phyloP scores from a whole-genome alignment of 495 filamentous ascomycete genomes.

The Penicillium atrosanguineum region DNA sequence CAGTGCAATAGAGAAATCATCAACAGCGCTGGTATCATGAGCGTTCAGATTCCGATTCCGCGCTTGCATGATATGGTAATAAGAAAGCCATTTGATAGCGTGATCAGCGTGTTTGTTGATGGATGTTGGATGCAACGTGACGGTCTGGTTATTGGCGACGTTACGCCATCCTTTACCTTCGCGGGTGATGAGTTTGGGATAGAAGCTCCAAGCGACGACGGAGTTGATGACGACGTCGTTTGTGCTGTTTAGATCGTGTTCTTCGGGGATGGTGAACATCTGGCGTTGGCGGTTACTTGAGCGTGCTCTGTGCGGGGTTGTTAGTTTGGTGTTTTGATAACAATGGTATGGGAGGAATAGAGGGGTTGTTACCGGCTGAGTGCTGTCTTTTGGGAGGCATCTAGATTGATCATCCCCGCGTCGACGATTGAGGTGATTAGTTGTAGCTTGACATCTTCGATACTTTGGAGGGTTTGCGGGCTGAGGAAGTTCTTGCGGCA shows the following conservation, averaged over 20 bases:
- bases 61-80: conserved; percentile 95
- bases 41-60: conserved; percentile 78
- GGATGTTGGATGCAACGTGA: conserved; percentile 78
- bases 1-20: conserved; percentile 77
- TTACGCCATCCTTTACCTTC: conserved; percentile 92
- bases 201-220: conserved; percentile 88
- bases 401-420: conserved; percentile 73
- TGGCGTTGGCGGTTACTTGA: conserved; percentile 59
- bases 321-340: conserved; percentile 15
- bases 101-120: conserved; percentile 72
- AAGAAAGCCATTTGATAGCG: conserved; percentile 74
- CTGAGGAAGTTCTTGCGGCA: conserved; percentile 91
- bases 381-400: conserved; percentile 60
- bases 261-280: conserved; percentile 76
- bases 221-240: conserved; percentile 76
- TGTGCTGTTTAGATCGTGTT: conserved; percentile 67
- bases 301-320: conserved; percentile 35
- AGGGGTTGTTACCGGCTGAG: conserved; percentile 52
- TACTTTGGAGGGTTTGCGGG: conserved; percentile 76
- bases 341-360: conserved; percentile 19
- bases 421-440: conserved; percentile 78
- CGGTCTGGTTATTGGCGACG: conserved; percentile 82
- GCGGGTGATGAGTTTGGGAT: conserved; percentile 82
- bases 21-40: conserved; percentile 80
- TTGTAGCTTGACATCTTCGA: conserved; percentile 93